Evolutionary conservation across 2,329 filamentous ascomycete genomes (phyloP).

Genomic region (Aspergillus vadensis): DNA sequence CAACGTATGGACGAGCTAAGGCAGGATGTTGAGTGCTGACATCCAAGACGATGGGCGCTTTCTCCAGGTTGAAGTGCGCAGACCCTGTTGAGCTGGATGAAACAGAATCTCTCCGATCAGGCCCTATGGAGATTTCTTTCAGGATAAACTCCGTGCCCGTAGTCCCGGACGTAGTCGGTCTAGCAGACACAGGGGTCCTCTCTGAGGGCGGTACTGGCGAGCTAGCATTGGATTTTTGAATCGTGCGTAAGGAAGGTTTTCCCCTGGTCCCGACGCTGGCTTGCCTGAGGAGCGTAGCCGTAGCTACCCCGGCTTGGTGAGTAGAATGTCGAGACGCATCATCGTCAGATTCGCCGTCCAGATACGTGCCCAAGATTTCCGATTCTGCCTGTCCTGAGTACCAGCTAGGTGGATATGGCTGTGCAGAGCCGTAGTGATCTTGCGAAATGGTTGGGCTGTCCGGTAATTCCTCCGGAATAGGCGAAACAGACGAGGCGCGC

Average conservation of each 20-base stretch:
- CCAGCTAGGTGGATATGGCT: slow-evolving; percentile 71
- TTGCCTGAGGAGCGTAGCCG: slow-evolving; percentile 38
- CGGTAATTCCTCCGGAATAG: slow-evolving; percentile 72
- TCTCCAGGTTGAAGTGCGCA: slow-evolving; percentile 34
- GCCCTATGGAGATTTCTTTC: slow-evolving; percentile 15
- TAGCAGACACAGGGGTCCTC: slow-evolving; percentile 5
- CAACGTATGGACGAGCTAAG: slow-evolving; percentile 13
- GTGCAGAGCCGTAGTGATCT: slow-evolving; percentile 69
- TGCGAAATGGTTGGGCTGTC: slow-evolving; percentile 52
- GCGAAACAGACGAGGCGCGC: slow-evolving; percentile 70
- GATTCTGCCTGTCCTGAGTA: slow-evolving; percentile 52
- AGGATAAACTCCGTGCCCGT: slow-evolving; percentile 13
- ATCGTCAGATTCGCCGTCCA: slow-evolving; percentile 33
- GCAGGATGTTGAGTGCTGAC: slow-evolving; percentile 11
- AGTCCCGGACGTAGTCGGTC: slow-evolving; percentile 7
- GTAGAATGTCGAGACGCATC: slow-evolving; percentile 17
- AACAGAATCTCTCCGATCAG: slow-evolving; percentile 23
- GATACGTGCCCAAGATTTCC: slow-evolving; percentile 47
- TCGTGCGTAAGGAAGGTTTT: slow-evolving; percentile 46
- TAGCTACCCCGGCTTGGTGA: slow-evolving; percentile 25
- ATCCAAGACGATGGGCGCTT: slow-evolving; percentile 33
- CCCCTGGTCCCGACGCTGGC: slow-evolving; percentile 48
- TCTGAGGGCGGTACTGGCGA: slow-evolving; percentile 20
- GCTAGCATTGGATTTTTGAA: slow-evolving; percentile 35
- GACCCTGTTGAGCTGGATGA: slow-evolving; percentile 24